Percentiles rank a stretch among this genome's conserved stretches.
These are phyloP conservation scores for Kokia cookei DNA, from an alignment of 441 rosid species.

Conservation along the genomic window DNA sequence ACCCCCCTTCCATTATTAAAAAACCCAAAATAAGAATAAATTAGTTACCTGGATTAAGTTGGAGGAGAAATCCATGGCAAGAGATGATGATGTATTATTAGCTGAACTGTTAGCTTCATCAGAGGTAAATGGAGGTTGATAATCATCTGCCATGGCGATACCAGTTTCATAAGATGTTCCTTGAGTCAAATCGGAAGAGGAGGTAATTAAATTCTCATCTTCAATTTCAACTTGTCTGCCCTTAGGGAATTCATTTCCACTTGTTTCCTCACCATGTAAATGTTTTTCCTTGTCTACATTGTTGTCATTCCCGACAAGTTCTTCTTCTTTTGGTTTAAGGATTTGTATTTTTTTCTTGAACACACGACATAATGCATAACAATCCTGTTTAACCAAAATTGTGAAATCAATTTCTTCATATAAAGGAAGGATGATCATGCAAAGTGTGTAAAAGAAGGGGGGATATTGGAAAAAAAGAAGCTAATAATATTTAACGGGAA, in stretches of 20 bases:
- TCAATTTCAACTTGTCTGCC: conserved; percentile 23
- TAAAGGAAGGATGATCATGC: neutral
- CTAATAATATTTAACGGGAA: neutral
- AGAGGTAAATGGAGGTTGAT: conserved; percentile 30
- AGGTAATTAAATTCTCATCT: conserved; percentile 35
- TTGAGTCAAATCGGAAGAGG: conserved; percentile 70
- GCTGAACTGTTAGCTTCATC: conserved; percentile 47
- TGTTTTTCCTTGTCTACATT: conserved; percentile 17
- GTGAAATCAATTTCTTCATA: neutral
- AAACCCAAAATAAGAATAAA: neutral
- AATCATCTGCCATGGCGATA: conserved; percentile 6
- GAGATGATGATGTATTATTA: conserved; percentile 18
- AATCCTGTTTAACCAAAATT: conserved; percentile 32
- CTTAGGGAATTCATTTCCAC: conserved; percentile 8
- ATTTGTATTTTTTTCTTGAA: conserved; percentile 61
- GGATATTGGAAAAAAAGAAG: conserved; percentile 2
- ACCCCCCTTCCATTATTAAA: too few species aligned
- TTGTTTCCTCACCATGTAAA: conserved; percentile 6
- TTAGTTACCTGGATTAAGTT: conserved; percentile 31
- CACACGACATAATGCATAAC: conserved; percentile 65
- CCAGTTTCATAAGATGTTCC: conserved; percentile 31
- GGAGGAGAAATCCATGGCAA: conserved; percentile 29
- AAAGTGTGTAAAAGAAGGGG: neutral
- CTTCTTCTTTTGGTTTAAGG: conserved; percentile 42
- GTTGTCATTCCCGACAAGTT: neutral